A percentile compares a stretch with the other conserved stretches of the same genome.
Evolutionary conservation across 192 early-diverging fungal species (phyloP).

Genomic region (Mortierella antarctica): DNA sequence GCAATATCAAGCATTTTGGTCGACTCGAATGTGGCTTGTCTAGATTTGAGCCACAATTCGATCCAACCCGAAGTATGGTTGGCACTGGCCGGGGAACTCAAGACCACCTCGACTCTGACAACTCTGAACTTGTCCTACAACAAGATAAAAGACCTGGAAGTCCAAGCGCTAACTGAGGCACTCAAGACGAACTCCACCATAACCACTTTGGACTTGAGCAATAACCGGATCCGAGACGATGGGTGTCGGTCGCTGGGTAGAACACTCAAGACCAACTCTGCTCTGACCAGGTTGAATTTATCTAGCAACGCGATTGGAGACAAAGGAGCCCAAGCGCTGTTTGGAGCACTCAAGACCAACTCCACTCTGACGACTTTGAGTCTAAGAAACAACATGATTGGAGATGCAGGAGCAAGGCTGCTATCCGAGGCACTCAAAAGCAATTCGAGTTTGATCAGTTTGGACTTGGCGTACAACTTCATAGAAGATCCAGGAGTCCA

Average conservation of each 20-base stretch:
- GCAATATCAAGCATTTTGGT: neutral
- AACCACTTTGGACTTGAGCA: slow-evolving; percentile 1
- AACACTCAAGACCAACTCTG: slow-evolving; percentile 5
- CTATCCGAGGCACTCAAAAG: neutral
- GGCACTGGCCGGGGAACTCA: neutral
- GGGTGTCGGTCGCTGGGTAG: neutral
- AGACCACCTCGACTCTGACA: neutral
- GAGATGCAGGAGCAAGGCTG: neutral
- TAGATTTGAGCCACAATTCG: too few species aligned
- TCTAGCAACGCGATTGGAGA: neutral
- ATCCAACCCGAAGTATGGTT: neutral
- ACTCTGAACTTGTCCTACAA: slow-evolving; percentile 1
- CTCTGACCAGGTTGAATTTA: slow-evolving; percentile 2
- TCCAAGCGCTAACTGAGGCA: slow-evolving; percentile 9
- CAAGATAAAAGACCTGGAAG: neutral
- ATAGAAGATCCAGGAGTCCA: neutral
- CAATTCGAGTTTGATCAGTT: slow-evolving; percentile 1
- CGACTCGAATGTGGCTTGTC: neutral
- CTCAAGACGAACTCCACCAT: slow-evolving; percentile 2
- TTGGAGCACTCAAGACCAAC: slow-evolving; percentile 4
- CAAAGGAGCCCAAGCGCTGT: neutral
- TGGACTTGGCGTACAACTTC: neutral
- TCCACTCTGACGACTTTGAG: neutral
- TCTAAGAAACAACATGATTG: neutral
- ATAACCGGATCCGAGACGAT: neutral